These are phyloP conservation scores for Claviceps sp. DNA, from an alignment of 2,329 filamentous ascomycete genomes.

Conservation along the genomic window DNA sequence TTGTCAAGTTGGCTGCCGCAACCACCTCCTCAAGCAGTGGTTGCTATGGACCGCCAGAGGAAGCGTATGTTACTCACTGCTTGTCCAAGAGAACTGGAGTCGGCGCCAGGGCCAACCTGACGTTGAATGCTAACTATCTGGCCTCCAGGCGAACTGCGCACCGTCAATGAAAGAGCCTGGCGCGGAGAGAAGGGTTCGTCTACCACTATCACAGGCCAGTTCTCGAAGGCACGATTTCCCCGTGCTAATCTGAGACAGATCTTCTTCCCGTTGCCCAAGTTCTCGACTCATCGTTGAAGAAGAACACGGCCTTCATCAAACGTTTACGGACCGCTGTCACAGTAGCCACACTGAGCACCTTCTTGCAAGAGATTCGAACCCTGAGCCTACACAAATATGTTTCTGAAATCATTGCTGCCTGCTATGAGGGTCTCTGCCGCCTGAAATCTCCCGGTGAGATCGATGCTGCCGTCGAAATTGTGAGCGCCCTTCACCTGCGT, in stretches of 20 bases:
- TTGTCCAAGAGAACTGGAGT: neutral
- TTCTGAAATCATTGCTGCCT: conserved; percentile 91
- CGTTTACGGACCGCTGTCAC: conserved; percentile 83
- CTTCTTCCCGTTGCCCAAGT: conserved; percentile 64
- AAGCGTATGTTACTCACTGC: conserved; percentile 1
- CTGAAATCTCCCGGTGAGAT: conserved; percentile 88
- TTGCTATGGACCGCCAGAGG: conserved; percentile 5
- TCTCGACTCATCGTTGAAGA: conserved; percentile 90
- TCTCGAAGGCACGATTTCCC: conserved; percentile 3
- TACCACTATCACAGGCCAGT: conserved; percentile 6
- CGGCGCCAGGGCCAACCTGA: neutral
- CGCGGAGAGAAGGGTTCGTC: conserved; percentile 66
- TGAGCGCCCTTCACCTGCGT: conserved; percentile 88
- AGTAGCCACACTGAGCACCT: conserved; percentile 63
- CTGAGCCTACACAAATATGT: conserved; percentile 92
- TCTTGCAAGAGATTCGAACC: conserved; percentile 79
- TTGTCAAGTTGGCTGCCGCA: neutral
- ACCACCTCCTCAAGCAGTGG: conserved; percentile 1
- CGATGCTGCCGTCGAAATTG: conserved; percentile 79
- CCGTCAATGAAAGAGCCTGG: conserved; percentile 80
- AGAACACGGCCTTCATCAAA: conserved; percentile 97
- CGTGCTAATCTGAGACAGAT: conserved; percentile 34
- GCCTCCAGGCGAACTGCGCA: conserved; percentile 67
- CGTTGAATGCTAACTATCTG: conserved; percentile 8
- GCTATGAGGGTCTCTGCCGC: conserved; percentile 85